Conservation (phyloP, 805 yeast species). For the Candida taoyuanica region DNA sequence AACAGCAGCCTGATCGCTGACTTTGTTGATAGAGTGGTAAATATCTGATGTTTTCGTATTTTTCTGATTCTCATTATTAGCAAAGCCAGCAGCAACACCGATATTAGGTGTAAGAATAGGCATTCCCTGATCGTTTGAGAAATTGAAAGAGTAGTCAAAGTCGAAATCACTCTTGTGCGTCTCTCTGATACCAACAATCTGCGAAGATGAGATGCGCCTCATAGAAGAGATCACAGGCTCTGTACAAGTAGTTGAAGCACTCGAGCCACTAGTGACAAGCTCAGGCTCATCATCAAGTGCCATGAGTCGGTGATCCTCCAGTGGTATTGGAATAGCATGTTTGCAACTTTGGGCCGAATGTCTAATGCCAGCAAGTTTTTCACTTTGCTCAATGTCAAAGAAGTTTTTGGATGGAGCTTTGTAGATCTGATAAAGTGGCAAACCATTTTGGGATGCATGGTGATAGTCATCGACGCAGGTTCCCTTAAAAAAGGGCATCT, state of each 20-base stretch:
- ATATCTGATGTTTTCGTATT: too few relatives aligned
- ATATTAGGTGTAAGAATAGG: conserved; percentile 13
- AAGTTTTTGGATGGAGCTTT: not conserved
- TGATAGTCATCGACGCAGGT: conserved; percentile 31
- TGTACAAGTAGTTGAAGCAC: conserved; percentile 2
- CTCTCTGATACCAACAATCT: not conserved
- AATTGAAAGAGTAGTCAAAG: conserved; percentile 2
- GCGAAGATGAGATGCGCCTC: conserved; percentile 2
- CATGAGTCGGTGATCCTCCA: not conserved
- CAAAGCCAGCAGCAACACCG: too few relatives aligned
- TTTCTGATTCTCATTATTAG: too few relatives aligned
- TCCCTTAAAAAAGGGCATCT: conserved; percentile 50
- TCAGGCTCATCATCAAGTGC: not conserved
- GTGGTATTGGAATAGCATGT: not conserved
- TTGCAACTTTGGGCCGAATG: too few relatives aligned
- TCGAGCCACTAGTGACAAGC: conserved; percentile 6
- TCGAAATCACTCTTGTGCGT: not conserved
- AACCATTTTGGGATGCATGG: too few relatives aligned
- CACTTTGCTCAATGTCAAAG: conserved; percentile 12
- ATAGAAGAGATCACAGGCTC: conserved; percentile 10
- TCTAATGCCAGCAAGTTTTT: conserved; percentile 14
- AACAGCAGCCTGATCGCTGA: too few relatives aligned
- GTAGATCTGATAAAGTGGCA: too few relatives aligned
- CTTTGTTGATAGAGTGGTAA: too few relatives aligned
- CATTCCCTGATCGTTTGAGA: conserved; percentile 2